phyloP scores from a whole-genome alignment of 2,329 filamentous ascomycete genomes.

The Colletotrichum sojae region DNA sequence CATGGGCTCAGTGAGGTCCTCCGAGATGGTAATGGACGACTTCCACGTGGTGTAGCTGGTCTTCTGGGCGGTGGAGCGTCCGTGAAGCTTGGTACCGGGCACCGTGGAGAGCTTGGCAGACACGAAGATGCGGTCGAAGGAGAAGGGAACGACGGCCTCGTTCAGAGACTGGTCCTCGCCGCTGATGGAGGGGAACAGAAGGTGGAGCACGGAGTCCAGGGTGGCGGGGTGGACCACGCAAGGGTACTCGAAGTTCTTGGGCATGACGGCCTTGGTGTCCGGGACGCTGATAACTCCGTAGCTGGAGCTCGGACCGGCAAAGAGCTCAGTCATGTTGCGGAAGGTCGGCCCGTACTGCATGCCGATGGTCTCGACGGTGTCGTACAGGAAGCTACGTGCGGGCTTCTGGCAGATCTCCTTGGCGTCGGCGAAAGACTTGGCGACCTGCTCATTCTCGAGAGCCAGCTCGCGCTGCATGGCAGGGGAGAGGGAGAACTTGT shows the following conservation, averaged over 20 bases:
- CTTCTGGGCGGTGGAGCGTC: constrained; percentile 33
- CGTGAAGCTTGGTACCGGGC: constrained; percentile 27
- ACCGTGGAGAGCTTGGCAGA: constrained; percentile 28
- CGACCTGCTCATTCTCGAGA: constrained; percentile 26
- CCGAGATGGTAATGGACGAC: constrained; percentile 32
- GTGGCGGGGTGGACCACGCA: constrained; percentile 39
- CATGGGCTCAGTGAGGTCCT: constrained; percentile 27
- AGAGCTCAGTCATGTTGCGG: constrained; percentile 38
- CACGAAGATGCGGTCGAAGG: constrained; percentile 35
- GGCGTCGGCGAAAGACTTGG: constrained; percentile 25
- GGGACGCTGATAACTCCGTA: constrained; percentile 30
- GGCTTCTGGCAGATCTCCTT: constrained; percentile 34
- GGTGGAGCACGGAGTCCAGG: constrained; percentile 39
- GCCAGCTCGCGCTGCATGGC: constrained; percentile 28
- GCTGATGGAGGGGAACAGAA: constrained; percentile 37
- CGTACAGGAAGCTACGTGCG: constrained; percentile 38
- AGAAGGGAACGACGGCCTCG: constrained; percentile 34
- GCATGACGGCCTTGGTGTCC: constrained; percentile 38
- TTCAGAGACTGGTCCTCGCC: constrained; percentile 30
- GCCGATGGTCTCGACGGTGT: constrained; percentile 38
- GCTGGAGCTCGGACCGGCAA: constrained; percentile 6
- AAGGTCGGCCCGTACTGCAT: constrained; percentile 42
- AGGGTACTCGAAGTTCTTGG: constrained; percentile 36
- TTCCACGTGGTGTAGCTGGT: constrained; percentile 39
- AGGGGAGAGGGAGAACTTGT: constrained; percentile 26